Conservation (phyloP, 1,284 basidiomycete species). For the Leccinum pachyderme region DNA sequence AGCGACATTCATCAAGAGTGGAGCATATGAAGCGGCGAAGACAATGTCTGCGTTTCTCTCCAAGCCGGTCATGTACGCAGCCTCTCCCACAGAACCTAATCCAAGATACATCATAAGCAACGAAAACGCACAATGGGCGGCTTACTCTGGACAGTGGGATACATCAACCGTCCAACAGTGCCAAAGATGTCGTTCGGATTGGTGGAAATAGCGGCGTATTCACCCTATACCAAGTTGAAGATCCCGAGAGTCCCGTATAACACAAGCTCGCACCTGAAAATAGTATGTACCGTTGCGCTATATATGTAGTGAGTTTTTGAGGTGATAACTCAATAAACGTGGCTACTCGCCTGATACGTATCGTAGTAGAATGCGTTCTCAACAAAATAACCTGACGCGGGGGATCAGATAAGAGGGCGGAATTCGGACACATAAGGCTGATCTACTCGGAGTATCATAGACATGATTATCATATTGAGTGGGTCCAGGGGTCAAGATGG, state of each 20-base stretch:
- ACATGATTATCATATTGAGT: slow-evolving; percentile 63
- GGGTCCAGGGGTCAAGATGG: slow-evolving; percentile 52
- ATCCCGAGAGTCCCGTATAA: not conserved
- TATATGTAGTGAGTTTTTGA: not conserved
- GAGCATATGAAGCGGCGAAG: slow-evolving; percentile 69
- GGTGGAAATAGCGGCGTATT: slow-evolving; percentile 67
- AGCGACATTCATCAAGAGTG: slow-evolving; percentile 56
- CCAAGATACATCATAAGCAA: not conserved
- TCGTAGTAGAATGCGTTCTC: slow-evolving; percentile 65
- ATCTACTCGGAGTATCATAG: slow-evolving; percentile 53
- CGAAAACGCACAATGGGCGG: not conserved
- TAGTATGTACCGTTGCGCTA: slow-evolving; percentile 52
- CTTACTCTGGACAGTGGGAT: slow-evolving; percentile 52
- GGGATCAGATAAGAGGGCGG: not conserved
- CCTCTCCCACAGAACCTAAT: slow-evolving; percentile 52
- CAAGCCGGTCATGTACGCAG: slow-evolving; percentile 71
- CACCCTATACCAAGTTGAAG: slow-evolving; percentile 43
- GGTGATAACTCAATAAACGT: not conserved
- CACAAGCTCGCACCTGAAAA: slow-evolving; percentile 38
- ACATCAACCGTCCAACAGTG: slow-evolving; percentile 50
- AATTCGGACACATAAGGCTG: not conserved
- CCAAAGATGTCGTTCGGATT: slow-evolving; percentile 57
- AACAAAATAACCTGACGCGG: slow-evolving; percentile 48
- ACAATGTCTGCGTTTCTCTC: slow-evolving; percentile 57
- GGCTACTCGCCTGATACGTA: slow-evolving; percentile 41